phyloP scores from a whole-genome alignment of 495 filamentous ascomycete genomes.

The Xylaria castorea region DNA sequence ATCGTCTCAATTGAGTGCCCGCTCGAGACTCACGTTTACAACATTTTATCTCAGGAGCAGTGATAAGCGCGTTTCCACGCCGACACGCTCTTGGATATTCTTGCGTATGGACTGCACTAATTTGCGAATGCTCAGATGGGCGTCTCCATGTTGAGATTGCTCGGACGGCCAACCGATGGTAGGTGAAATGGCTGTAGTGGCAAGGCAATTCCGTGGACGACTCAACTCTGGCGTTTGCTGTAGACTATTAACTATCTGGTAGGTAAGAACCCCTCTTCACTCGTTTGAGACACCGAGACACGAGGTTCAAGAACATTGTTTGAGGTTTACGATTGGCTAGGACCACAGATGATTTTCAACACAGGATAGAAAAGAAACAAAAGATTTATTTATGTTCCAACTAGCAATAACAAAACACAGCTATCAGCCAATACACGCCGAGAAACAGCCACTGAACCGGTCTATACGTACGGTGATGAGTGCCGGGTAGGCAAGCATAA shows the following conservation, averaged over 20 bases:
- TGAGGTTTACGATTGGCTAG: neutral
- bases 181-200: neutral
- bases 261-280: neutral
- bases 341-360: neutral
- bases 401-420: neutral
- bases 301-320: slow-evolving; percentile 1
- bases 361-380: slow-evolving; percentile 4
- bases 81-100: neutral
- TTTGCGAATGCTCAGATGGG: neutral
- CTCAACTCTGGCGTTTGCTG: neutral
- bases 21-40: neutral
- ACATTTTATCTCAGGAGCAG: neutral
- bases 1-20: neutral
- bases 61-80: too few species aligned
- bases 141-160: neutral
- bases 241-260: neutral
- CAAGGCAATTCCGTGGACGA: neutral
- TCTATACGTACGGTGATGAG: neutral
- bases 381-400: neutral
- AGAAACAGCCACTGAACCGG: slow-evolving; percentile 18
- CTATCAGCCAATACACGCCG: slow-evolving; percentile 11
- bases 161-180: neutral
- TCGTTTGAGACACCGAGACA: slow-evolving; percentile 2
- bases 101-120: neutral
- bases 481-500: neutral